Percentiles rank a stretch among this genome's conserved stretches.
Conservation (phyloP, 2,329 filamentous ascomycete species). For the Gyromitra esculenta region DNA sequence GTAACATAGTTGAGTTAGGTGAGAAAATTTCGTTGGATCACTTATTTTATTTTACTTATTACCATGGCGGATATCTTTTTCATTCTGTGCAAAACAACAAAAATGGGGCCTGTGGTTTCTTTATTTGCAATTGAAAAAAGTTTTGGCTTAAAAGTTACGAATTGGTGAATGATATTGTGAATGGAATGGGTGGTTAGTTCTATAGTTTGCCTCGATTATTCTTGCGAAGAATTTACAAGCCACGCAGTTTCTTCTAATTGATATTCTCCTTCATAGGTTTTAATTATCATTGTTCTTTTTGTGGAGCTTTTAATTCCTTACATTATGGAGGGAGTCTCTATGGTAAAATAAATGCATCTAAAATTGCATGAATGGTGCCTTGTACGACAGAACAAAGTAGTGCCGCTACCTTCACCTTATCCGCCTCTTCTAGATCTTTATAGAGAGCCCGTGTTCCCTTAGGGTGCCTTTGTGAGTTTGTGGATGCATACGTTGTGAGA, state of each 20-base stretch:
- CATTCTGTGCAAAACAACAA: conserved; percentile 3
- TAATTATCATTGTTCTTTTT: background rate
- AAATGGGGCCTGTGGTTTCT: conserved; percentile 1
- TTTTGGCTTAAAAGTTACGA: conserved; percentile 5
- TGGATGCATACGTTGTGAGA: too few relatives aligned
- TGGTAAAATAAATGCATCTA: background rate
- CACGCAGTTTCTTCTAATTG: background rate
- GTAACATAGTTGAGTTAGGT: background rate
- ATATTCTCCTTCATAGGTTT: conserved; percentile 2
- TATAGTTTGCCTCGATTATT: background rate
- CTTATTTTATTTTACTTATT: conserved; percentile 24
- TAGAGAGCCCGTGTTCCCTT: too few relatives aligned
- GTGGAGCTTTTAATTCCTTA: background rate
- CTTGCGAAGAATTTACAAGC: background rate
- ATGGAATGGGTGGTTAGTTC: background rate
- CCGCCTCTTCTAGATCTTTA: too few relatives aligned
- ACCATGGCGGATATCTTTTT: conserved; percentile 28
- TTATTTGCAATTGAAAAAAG: conserved; percentile 22
- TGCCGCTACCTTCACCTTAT: too few relatives aligned
- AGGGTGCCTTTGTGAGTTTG: too few relatives aligned
- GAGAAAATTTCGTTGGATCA: conserved; percentile 3
- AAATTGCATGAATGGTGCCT: background rate
- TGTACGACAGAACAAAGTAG: background rate
- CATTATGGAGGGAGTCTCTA: too few relatives aligned
- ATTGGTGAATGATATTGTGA: conserved; percentile 9